phyloP scores from a whole-genome alignment of 306 rosid species.

The Vigna radiata region DNA sequence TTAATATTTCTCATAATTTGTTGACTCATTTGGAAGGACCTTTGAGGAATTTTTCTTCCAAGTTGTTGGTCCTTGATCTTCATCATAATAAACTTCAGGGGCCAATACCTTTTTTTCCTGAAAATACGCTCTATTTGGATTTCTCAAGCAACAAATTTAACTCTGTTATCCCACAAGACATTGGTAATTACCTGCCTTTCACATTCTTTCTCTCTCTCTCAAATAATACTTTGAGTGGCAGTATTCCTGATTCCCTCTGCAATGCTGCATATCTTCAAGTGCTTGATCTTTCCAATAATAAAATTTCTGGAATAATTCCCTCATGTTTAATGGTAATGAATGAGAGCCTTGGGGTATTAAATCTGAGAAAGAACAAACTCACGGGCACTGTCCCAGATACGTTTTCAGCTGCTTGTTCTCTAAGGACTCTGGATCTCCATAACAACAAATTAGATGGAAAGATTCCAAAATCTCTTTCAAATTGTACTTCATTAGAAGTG shows the following conservation, averaged over 20 bases:
- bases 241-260: slow-evolving; percentile 40
- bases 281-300: neutral
- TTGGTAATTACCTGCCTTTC: neutral
- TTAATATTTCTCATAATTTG: slow-evolving; percentile 66
- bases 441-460: slow-evolving; percentile 42
- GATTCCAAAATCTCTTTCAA: slow-evolving; percentile 58
- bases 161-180: neutral
- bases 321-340: slow-evolving; percentile 39
- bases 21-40: slow-evolving; percentile 48
- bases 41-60: slow-evolving; percentile 8
- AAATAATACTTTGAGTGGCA: slow-evolving; percentile 18
- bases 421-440: slow-evolving; percentile 52
- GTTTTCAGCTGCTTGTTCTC: slow-evolving; percentile 41
- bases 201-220: slow-evolving; percentile 39
- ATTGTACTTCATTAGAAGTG: slow-evolving; percentile 45
- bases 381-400: slow-evolving; percentile 33
- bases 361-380: slow-evolving; percentile 47
- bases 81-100: slow-evolving; percentile 55
- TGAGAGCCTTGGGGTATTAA: slow-evolving; percentile 43
- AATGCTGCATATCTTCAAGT: neutral
- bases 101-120: slow-evolving; percentile 4
- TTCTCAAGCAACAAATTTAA: slow-evolving; percentile 52
- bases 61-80: slow-evolving; percentile 45
- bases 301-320: neutral
- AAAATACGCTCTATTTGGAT: neutral